phyloP scores from a whole-genome alignment of 176 grass and related monocot genomes.

The Tillandsia leiboldiana region DNA sequence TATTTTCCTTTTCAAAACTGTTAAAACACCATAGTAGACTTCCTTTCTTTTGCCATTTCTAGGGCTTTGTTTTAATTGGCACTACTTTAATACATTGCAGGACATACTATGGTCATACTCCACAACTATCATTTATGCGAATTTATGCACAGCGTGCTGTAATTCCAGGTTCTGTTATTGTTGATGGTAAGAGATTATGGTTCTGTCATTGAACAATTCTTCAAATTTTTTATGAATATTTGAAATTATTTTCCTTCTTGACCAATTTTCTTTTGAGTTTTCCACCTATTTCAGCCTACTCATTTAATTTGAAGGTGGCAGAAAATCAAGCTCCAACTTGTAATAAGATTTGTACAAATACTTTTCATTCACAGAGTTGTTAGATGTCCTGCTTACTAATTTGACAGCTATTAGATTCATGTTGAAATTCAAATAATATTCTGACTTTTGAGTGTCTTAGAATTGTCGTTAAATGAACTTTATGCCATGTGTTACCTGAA shows the following conservation, averaged over 20 bases:
- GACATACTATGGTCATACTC: conserved; percentile 29
- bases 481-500: too few species aligned
- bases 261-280: not conserved
- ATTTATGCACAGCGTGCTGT: conserved; percentile 44
- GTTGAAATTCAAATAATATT: too few species aligned
- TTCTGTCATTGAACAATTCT: not conserved
- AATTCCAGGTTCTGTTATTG: conserved; percentile 67
- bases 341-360: too few species aligned
- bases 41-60: conserved; percentile 4
- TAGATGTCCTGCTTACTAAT: too few species aligned
- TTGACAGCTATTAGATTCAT: too few species aligned
- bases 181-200: conserved; percentile 52
- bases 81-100: conserved; percentile 23
- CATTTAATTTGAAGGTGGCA: too few species aligned
- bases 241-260: not conserved
- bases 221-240: not conserved
- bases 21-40: not conserved
- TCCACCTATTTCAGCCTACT: too few species aligned
- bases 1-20: not conserved
- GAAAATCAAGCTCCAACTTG: too few species aligned
- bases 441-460: too few species aligned
- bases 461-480: too few species aligned
- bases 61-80: not conserved
- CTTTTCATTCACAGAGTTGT: too few species aligned
- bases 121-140: conserved; percentile 59